Base-by-base conservation (phyloP, 1,284 basidiomycete genomes). In the Phellinidium pouzarii region DNA sequence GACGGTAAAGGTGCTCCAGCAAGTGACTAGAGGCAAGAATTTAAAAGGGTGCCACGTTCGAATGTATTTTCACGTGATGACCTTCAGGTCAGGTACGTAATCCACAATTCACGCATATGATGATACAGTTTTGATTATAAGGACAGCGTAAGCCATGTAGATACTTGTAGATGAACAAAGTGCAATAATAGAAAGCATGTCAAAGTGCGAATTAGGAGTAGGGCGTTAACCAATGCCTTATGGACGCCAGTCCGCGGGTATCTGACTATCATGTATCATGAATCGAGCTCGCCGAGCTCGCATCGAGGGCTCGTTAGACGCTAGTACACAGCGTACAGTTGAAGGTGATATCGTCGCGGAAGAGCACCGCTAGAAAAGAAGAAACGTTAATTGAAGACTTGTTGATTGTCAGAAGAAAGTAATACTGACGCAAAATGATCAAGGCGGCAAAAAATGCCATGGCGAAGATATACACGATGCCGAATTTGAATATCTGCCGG, bases 361-460 rank as follows among this genome's bases (percentile, higher is more conserved):
- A 86, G 52, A 88, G 62, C 50, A 77, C 75, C 61, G 86, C 85
- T 88, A 60, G 37, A 43, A 38, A 19, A 8, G 4, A n/a, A n/a
- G 20, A 29, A 22, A 42, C 4, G n/a, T 11, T 12, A 46, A 17
- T 38, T 25, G 12, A 19, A 38, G 17, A 3, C 23, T 50, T 17
- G 17, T 8, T 26, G 17, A 44, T n/a, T 27, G 2, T 51, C 48
- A 12, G 3, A 52, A 31, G 27, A 20, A 44, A 19, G 42, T 25
- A 41, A 40, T 3, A 80, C 86, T 61, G 73, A 91, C 87, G 87
- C 60, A 91, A 67, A 57, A 81, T 74, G 59, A 91, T 76, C 65
- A 98, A 75, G n/a, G 93, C 88, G 46, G 86, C 84, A 59, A 98
- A 80, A 55, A 85, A 68, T 41, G 84, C 80, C 56, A 94, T 77